A percentile compares a stretch with the other conserved stretches of the same genome.
These are phyloP conservation scores for Kwoniella dendrophila DNA, from an alignment of 768 basidiomycete genomes.

Conservation along the genomic window DNA sequence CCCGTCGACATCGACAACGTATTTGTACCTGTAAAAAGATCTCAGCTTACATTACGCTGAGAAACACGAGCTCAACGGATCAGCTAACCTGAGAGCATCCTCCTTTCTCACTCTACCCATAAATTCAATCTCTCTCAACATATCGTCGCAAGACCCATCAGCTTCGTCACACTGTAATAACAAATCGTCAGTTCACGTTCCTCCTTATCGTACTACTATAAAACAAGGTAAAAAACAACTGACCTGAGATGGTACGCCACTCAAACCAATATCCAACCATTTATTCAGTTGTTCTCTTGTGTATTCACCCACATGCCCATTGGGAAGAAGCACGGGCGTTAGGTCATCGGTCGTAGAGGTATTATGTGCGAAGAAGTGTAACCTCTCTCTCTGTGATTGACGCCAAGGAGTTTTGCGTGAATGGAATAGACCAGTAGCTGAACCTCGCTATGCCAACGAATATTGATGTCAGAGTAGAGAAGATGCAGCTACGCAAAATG, in stretches of 20 bases:
- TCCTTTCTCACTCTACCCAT: constrained; percentile 39
- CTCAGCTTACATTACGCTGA: not conserved
- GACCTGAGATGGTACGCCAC: constrained; percentile 47
- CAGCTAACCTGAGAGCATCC: constrained; percentile 36
- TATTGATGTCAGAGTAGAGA: not conserved
- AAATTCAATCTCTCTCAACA: constrained; percentile 45
- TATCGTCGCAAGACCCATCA: constrained; percentile 45
- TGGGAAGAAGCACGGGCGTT: constrained; percentile 30
- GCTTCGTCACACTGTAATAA: constrained; percentile 32
- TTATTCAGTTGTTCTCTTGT: constrained; percentile 34
- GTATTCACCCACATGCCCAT: constrained; percentile 22
- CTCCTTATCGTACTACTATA: too few relatives aligned
- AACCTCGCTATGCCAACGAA: constrained; percentile 32
- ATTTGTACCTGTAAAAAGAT: constrained; percentile 40
- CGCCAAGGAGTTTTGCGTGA: constrained; percentile 40
- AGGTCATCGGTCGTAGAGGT: not conserved
- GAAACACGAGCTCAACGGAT: too few relatives aligned
- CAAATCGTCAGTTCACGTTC: not conserved
- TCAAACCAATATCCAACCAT: constrained; percentile 46
- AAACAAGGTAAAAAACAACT: constrained; percentile 10
- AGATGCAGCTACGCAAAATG: not conserved
- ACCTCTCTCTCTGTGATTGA: constrained; percentile 45
- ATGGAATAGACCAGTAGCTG: constrained; percentile 48
- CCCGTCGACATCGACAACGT: constrained; percentile 49
- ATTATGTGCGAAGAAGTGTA: constrained; percentile 37